phyloP scores from a whole-genome alignment of 148 eudicot species.

The Oxyria digyna region DNA sequence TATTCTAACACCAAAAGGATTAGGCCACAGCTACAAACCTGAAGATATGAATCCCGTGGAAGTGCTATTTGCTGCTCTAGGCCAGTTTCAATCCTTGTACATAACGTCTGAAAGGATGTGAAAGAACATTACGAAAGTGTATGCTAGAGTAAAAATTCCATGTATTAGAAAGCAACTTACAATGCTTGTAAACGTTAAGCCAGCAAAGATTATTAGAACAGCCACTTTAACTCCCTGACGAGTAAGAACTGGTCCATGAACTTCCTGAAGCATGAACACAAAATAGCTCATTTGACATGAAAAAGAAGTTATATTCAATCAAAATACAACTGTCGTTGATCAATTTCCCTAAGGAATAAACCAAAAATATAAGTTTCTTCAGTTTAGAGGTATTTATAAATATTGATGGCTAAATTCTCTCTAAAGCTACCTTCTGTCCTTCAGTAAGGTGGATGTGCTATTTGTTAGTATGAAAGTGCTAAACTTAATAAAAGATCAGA shows the following conservation, averaged over 20 bases:
- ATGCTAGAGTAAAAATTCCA: background rate
- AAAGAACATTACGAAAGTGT: background rate
- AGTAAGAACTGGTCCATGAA: constrained; percentile 43
- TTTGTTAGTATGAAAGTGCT: background rate
- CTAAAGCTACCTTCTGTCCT: background rate
- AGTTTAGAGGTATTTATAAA: background rate
- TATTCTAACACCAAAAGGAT: no score
- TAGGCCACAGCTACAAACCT: constrained; percentile 22
- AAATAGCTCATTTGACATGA: background rate
- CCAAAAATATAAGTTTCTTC: background rate
- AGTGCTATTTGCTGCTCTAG: constrained; percentile 57
- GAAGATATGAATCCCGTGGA: constrained; percentile 64
- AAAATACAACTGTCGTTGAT: background rate
- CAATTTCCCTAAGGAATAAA: background rate
- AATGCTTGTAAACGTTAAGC: constrained; percentile 42
- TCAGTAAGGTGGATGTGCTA: background rate
- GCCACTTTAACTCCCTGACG: constrained; percentile 37
- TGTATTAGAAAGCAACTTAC: constrained; percentile 25
- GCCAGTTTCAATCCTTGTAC: constrained; percentile 52
- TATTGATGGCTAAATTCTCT: background rate
- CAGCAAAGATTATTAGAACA: constrained; percentile 37
- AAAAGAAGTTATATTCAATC: background rate
- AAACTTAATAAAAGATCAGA: background rate
- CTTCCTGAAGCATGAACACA: constrained; percentile 25
- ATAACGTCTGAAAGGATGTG: constrained; percentile 27